Evolutionary conservation across 441 rosid species (phyloP), one percentile per base, ranked within the genome.

Genomic region (Adansonia madagascariensis): DNA sequence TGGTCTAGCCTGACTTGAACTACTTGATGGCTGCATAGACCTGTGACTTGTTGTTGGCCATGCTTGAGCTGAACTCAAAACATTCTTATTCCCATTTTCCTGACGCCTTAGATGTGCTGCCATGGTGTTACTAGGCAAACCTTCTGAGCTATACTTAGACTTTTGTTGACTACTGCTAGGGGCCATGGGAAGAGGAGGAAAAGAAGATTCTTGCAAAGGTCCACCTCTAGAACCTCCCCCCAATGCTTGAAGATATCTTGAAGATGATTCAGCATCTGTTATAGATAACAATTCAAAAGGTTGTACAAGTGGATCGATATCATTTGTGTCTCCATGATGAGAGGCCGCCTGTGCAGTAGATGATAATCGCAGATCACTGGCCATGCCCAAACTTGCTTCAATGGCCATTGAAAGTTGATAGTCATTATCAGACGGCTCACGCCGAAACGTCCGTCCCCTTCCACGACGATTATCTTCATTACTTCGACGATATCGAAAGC

Each of bases 231-330:
- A 87, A 76, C 81, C 79, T 52, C 78, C 86, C 41, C 98, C 94
- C 84, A 93, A 78, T 59, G 98, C 98, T 81, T 93, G 92, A 81
- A 81, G 98, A 71, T 94, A 94, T 72, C 97, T 91, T 52, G 95
- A 82, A 77, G 97, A 81, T 47, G 80, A 39, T 71, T 91, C 98
- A 41, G 85, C 71, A 82, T 92, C 97, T 24, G 86, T 59, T 53
- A 89, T 73, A 65, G 88, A 78, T 71, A 93, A 81, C 75, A 89
- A 82, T 81, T 92, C 97, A 83, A 91, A 88, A 9, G 96, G 91
- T 74, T 87, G 92, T 68, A 89, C 80, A 24, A 94, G 85, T 63
- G 89, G 82, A 85, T 86, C 94, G 17, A 83, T 39, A 77, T 88
- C 91, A 71, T 78, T 81, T 17, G 20, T 12, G 74, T 82, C 87